phyloP scores from a whole-genome alignment of 202 grass and related monocot genomes.

The Zoysia matrella region DNA sequence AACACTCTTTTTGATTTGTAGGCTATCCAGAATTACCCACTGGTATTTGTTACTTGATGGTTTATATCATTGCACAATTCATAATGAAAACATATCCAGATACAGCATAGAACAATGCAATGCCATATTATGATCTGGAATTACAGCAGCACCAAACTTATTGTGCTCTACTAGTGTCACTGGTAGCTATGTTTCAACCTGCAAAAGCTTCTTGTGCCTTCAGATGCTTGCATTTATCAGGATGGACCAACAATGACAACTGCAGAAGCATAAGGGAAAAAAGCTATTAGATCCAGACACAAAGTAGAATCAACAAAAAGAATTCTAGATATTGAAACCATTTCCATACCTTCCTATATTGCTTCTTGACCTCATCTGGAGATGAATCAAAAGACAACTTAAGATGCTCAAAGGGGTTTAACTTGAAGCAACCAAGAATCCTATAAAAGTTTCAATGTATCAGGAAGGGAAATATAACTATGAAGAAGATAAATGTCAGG shows the following conservation, averaged over 20 bases:
- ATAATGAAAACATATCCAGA: conserved; percentile 1
- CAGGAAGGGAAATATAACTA: conserved; percentile 11
- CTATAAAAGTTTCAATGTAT: conserved; percentile 51
- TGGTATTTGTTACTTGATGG: conserved; percentile 21
- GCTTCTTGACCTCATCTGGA: conserved; percentile 84
- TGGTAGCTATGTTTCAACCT: conserved; percentile 57
- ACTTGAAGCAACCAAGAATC: conserved; percentile 98
- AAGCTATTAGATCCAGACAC: conserved; percentile 22
- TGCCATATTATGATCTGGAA: conserved; percentile 6
- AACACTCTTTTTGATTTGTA: neutral
- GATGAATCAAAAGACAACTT: conserved; percentile 88
- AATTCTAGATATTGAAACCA: conserved; percentile 18
- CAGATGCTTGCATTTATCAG: conserved; percentile 98
- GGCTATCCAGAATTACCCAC: neutral
- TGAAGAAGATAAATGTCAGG: conserved; percentile 8
- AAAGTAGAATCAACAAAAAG: conserved; percentile 2
- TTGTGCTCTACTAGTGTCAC: conserved; percentile 1
- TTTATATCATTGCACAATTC: conserved; percentile 6
- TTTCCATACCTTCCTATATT: conserved; percentile 87
- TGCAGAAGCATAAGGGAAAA: conserved; percentile 42
- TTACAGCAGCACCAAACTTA: conserved; percentile 9
- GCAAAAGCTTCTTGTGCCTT: conserved; percentile 96
- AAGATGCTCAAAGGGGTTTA: conserved; percentile 99
- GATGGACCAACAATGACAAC: conserved; percentile 96
- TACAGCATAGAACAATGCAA: neutral